phyloP scores from a whole-genome alignment of 108 stramenopile genomes.

The Skeletonema grethae region DNA sequence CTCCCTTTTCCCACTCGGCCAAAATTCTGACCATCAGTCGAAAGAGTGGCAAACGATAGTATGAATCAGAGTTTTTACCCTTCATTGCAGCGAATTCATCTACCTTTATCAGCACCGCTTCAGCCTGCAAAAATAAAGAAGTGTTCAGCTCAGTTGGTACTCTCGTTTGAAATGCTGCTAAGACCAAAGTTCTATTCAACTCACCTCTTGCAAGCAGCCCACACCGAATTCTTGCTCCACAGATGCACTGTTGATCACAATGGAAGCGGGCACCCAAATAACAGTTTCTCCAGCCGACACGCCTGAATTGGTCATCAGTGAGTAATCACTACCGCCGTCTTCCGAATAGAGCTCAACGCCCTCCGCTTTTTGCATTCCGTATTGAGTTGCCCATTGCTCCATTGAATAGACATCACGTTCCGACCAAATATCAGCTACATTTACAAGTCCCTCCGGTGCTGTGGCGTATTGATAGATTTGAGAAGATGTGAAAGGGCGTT shows the following conservation, averaged over 20 bases:
- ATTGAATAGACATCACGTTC: constrained; percentile 49
- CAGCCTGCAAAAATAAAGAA: constrained; percentile 16
- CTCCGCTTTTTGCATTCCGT: constrained; percentile 53
- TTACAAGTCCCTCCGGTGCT: neutral
- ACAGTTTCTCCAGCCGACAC: constrained; percentile 31
- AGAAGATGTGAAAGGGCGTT: constrained; percentile 1
- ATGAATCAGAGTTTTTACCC: constrained; percentile 7
- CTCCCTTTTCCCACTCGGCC: constrained; percentile 34
- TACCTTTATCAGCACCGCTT: constrained; percentile 20
- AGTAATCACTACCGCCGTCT: constrained; percentile 28
- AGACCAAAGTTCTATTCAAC: no score
- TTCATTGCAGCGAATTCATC: constrained; percentile 13
- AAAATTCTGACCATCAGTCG: constrained; percentile 40
- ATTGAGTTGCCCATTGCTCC: constrained; percentile 56
- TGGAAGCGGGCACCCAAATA: constrained; percentile 26
- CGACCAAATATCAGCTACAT: constrained; percentile 5
- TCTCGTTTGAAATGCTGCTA: no score
- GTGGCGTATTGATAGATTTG: constrained; percentile 4
- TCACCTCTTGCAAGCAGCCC: neutral
- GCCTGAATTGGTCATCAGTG: constrained; percentile 10
- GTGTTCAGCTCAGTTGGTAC: no score
- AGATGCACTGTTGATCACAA: constrained; percentile 12
- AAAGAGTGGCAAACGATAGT: constrained; percentile 29
- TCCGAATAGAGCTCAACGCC: constrained; percentile 53
- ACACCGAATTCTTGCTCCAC: constrained; percentile 29